These are phyloP conservation scores for Crithidia thermophila DNA, from an alignment of 208 protist genomes.

Conservation along the genomic window DNA sequence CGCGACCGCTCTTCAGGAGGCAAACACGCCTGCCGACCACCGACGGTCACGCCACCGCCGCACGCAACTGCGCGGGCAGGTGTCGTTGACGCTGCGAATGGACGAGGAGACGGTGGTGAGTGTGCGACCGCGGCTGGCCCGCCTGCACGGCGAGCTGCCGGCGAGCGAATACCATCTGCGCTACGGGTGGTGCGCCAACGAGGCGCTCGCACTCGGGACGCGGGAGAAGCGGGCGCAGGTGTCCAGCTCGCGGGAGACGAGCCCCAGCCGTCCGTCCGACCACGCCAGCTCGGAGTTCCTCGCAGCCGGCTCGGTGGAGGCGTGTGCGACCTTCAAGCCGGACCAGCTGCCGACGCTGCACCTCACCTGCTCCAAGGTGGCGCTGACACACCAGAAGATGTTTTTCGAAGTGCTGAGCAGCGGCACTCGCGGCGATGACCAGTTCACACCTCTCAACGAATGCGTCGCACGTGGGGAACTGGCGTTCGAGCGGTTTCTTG, in stretches of 20 bases:
- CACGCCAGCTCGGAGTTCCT: not conserved
- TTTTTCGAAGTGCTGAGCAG: conserved; percentile 9
- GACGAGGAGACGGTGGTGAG: conserved; percentile 27
- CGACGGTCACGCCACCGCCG: not conserved
- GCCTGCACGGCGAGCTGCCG: conserved; percentile 1
- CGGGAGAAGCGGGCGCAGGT: conserved; percentile 18
- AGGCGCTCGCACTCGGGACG: conserved; percentile 7
- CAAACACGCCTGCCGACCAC: no score
- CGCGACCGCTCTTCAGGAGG: no score
- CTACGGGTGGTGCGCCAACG: conserved; percentile 18
- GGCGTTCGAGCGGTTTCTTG: conserved; percentile 1
- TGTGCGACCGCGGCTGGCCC: conserved; percentile 12
- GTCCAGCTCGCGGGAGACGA: conserved; percentile 17
- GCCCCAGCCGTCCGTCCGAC: conserved; percentile 7
- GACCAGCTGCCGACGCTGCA: conserved; percentile 14
- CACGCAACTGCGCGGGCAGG: conserved; percentile 4
- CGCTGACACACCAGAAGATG: conserved; percentile 6
- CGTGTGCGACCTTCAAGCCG: conserved; percentile 5
- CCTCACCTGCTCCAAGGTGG: conserved; percentile 18
- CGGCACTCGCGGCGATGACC: not conserved
- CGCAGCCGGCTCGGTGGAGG: not conserved
- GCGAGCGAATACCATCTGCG: conserved; percentile 9
- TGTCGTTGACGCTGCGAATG: conserved; percentile 22
- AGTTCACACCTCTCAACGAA: no score
- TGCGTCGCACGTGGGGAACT: not conserved